Conservation (phyloP, 2,329 filamentous ascomycete genomes). For the Exophiala sideris region DNA sequence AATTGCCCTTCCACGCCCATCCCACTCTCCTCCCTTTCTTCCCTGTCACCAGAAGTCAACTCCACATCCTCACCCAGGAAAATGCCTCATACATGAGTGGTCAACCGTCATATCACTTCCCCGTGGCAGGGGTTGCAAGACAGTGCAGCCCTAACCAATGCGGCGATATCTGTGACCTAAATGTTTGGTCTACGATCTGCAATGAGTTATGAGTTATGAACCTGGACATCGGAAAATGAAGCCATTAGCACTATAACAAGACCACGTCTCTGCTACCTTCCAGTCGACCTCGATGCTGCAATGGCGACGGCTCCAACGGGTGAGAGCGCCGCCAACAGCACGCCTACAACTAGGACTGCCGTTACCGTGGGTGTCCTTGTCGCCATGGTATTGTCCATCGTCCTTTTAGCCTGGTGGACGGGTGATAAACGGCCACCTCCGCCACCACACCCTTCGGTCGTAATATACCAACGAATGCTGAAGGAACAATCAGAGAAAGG, state of each 20-base stretch:
- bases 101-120: too few species aligned
- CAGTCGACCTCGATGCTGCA: background rate
- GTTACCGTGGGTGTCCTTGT: conserved; percentile 6
- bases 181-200: too few species aligned
- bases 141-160: too few species aligned
- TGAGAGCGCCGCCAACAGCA: background rate
- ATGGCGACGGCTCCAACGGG: conserved; percentile 7
- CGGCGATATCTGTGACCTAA: too few species aligned
- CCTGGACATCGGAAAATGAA: too few species aligned
- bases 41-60: background rate
- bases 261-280: background rate
- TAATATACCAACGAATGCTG: background rate
- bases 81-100: background rate
- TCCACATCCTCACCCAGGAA: background rate
- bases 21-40: too few species aligned
- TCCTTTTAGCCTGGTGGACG: conserved; percentile 2
- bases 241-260: background rate
- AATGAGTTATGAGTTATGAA: too few species aligned
- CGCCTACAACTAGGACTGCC: background rate
- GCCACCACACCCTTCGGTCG: background rate
- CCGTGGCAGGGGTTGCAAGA: too few species aligned
- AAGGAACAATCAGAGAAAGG: background rate
- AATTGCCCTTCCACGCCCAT: too few species aligned
- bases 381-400: background rate
- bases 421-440: background rate